Conservation (phyloP, 495 filamentous ascomycete genomes). For the Halenospora varia region DNA sequence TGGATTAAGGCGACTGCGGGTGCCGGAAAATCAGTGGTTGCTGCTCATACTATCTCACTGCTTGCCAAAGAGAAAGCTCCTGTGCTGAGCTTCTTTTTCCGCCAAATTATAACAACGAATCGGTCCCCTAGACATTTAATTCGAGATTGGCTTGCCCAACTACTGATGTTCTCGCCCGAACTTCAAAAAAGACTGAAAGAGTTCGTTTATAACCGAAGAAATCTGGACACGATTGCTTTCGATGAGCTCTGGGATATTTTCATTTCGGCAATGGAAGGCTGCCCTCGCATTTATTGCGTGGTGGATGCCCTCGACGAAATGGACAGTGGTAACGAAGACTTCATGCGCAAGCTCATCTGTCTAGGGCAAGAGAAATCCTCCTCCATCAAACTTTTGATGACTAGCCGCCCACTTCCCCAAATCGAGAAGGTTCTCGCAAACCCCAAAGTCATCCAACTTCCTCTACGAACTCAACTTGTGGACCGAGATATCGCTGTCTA, state of each 20-base stretch:
- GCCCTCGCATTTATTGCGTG: constrained; percentile 39
- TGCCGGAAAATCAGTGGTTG: constrained; percentile 48
- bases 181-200: constrained; percentile 35
- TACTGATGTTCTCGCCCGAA: constrained; percentile 34
- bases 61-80: constrained; percentile 31
- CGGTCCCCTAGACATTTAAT: constrained; percentile 34
- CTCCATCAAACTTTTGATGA: constrained; percentile 9
- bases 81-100: constrained; percentile 52
- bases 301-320: constrained; percentile 47
- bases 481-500: constrained; percentile 17
- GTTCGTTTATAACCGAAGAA: constrained; percentile 10
- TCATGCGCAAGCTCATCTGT: background rate
- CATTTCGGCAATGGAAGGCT: constrained; percentile 22
- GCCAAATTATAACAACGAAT: constrained; percentile 48
- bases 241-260: constrained; percentile 16
- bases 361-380: background rate
- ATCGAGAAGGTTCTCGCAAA: background rate
- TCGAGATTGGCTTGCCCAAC: constrained; percentile 41
- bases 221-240: constrained; percentile 12
- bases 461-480: background rate
- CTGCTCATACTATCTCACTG: constrained; percentile 32
- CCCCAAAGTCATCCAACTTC: background rate
- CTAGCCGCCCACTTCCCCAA: constrained; percentile 9
- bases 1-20: constrained; percentile 50
- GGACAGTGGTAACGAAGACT: constrained; percentile 6